These are phyloP conservation scores for Neoascochyta sp. DNA, from an alignment of 2,329 filamentous ascomycete species.

Conservation along the genomic window DNA sequence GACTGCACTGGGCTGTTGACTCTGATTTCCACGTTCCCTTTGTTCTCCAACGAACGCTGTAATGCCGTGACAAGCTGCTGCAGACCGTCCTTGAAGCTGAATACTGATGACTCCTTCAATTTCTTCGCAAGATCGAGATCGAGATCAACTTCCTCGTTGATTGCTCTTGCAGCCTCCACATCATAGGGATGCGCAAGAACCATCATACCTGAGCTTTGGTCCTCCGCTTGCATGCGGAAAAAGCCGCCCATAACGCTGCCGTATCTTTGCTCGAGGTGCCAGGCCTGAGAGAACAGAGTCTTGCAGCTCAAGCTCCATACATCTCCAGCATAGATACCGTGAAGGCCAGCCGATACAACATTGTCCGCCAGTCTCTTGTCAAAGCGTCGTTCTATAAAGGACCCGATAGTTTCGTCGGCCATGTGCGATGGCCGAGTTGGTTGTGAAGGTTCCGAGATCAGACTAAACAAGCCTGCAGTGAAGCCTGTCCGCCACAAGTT, in stretches of 20 bases:
- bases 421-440: constrained; percentile 36
- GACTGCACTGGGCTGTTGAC: constrained; percentile 28
- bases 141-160: constrained; percentile 37
- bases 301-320: constrained; percentile 74
- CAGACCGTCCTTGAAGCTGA: constrained; percentile 45
- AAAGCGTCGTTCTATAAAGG: constrained; percentile 58
- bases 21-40: constrained; percentile 41
- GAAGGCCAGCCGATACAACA: constrained; percentile 68
- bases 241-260: constrained; percentile 30
- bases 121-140: constrained; percentile 31
- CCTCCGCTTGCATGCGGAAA: constrained; percentile 16
- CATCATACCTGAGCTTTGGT: constrained; percentile 1
- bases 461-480: constrained; percentile 47
- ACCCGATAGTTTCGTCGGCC: constrained; percentile 67
- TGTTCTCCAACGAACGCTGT: constrained; percentile 34
- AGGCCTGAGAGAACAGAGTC: constrained; percentile 54
- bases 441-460: constrained; percentile 37
- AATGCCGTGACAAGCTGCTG: constrained; percentile 39
- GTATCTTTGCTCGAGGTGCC: constrained; percentile 48
- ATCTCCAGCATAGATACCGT: constrained; percentile 92
- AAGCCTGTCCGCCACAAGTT: constrained; percentile 52
- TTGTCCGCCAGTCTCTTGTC: constrained; percentile 62
- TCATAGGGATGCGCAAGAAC: constrained; percentile 22
- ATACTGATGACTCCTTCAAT: constrained; percentile 38
- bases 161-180: constrained; percentile 15